Base-by-base conservation (phyloP, 2,329 filamentous ascomycete species). In the Colletotrichum sp. region DNA sequence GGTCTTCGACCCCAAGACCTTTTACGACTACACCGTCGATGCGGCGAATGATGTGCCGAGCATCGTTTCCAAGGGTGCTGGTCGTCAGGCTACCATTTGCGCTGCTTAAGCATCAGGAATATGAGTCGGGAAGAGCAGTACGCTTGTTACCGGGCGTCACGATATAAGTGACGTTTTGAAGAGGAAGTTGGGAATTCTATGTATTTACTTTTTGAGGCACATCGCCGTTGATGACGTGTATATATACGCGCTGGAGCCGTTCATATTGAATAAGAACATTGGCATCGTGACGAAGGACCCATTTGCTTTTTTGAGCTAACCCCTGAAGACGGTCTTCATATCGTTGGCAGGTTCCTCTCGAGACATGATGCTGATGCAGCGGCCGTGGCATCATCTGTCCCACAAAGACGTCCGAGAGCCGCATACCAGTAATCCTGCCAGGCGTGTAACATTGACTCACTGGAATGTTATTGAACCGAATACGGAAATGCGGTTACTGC, bases 31-130 rank as follows among this genome's bases (percentile, higher is more conserved):
- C 68, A 75, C 6, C 2, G 69, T 79, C 5, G 79, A 80, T 64
- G 69, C 72, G 6, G 78, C 78, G 1, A 72, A 75, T 30, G 77
- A 81, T n/a, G 77, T 81, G 8, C 79, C 79, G 10, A 62, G 63
- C 6, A 73, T 80, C 26, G 80, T 81, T 26, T 12, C 59, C 3
- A 68, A 74, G 49, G 77, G 77, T 4, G 79, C 79, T 24, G 80
- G 80, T 3, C 79, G 76, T 60, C 79, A 79, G 72, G 79, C 80
- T 9, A 78, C 70, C 68, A 78, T 81, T 44, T 80, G 59, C 62
- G 60, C 68, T 78, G 72, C 72, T 12, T 75, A 24, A 66, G 16
- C 10, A 9, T n/a, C 5, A 16, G 8, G 8, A 26, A 2, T 16
- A 24, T 18, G 1, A 4, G 32, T 12, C n/a, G 6, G n/a, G 44